Conservation (phyloP, 2,329 filamentous ascomycete species). For the Hymenoscyphus repandus region DNA sequence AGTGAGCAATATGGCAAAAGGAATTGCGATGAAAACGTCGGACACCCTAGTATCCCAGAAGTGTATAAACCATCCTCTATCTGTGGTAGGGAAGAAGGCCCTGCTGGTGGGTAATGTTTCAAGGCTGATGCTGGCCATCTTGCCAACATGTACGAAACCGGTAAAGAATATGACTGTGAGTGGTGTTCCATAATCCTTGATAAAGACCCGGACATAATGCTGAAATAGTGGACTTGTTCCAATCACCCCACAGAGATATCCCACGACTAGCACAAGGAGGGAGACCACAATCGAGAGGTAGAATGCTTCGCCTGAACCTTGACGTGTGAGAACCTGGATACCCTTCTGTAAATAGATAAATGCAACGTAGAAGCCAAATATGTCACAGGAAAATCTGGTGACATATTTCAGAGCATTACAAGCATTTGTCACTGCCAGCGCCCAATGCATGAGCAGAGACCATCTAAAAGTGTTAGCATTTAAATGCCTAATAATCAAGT, state of each 20-base stretch:
- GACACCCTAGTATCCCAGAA: constrained; percentile 73
- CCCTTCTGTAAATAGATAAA: constrained; percentile 91
- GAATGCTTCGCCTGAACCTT: constrained; percentile 60
- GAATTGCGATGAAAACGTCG: constrained; percentile 79
- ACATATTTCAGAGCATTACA: constrained; percentile 88
- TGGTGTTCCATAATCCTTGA: constrained; percentile 86
- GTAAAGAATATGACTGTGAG: constrained; percentile 83
- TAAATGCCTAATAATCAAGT: constrained; percentile 9
- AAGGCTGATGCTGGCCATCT: constrained; percentile 67
- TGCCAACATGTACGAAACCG: constrained; percentile 80
- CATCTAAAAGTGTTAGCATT: constrained; percentile 46
- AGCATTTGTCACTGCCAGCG: constrained; percentile 76
- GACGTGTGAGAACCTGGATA: constrained; percentile 74
- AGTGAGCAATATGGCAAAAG: constrained; percentile 77
- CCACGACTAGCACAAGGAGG: constrained; percentile 71
- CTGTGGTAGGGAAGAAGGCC: constrained; percentile 72
- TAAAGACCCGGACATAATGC: constrained; percentile 70
- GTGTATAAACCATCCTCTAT: constrained; percentile 69
- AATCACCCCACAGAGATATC: constrained; percentile 68
- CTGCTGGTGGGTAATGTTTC: constrained; percentile 69
- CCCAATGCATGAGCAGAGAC: constrained; percentile 80
- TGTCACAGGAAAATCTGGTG: constrained; percentile 87
- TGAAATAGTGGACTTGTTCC: constrained; percentile 69
- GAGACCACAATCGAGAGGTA: constrained; percentile 76
- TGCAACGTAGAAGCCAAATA: constrained; percentile 90